phyloP scores from a whole-genome alignment of 257 asterid species.

The Plectranthus barbatus region DNA sequence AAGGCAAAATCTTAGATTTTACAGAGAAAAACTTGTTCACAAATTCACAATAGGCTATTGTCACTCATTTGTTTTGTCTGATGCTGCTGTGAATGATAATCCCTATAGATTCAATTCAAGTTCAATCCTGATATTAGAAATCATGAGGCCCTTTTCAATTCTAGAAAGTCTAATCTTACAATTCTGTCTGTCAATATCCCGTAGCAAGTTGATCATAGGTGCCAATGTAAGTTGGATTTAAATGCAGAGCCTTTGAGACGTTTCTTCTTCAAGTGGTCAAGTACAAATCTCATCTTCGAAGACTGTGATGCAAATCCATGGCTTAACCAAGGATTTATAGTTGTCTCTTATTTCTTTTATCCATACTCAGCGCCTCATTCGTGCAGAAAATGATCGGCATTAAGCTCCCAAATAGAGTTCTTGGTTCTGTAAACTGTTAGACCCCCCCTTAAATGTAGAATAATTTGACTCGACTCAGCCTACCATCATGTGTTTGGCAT shows the following conservation, averaged over 20 bases:
- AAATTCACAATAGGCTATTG: not conserved
- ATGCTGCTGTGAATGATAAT: not conserved
- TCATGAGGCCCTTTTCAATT: not conserved
- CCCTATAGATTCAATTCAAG: not conserved
- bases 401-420: not conserved
- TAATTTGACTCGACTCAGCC: not conserved
- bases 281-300: not conserved
- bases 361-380: not conserved
- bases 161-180: not conserved
- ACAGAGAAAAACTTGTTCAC: slow-evolving; percentile 18
- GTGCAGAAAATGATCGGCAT: not conserved
- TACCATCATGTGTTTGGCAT: not conserved
- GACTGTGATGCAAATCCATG: not conserved
- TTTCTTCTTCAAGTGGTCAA: not conserved
- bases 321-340: not conserved
- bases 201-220: too few relatives aligned
- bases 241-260: too few relatives aligned
- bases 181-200: not conserved
- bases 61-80: too few relatives aligned
- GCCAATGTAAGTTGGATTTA: too few relatives aligned
- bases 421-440: not conserved
- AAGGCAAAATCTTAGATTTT: slow-evolving; percentile 7
- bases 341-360: not conserved
- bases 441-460: too few relatives aligned
- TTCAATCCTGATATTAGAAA: not conserved